phyloP scores from a whole-genome alignment of 768 basidiomycete species.

The Panellus pusillus region DNA sequence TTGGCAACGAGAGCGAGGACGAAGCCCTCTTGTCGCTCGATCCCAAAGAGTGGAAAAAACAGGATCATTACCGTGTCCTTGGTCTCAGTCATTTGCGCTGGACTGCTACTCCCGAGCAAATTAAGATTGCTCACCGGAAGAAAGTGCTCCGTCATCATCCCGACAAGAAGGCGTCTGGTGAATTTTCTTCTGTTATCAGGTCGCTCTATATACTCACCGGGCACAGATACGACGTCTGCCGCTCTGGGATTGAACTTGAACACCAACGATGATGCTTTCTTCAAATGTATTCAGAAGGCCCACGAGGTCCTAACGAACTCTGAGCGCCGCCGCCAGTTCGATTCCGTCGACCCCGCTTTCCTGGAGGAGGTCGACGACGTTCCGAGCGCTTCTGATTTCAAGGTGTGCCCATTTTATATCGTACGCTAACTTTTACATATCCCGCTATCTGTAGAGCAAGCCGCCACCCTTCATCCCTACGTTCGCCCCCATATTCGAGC shows the following conservation, averaged over 20 bases:
- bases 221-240: constrained; percentile 33
- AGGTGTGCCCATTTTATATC: constrained; percentile 30
- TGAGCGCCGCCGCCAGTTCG: constrained; percentile 92
- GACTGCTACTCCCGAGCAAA: constrained; percentile 86
- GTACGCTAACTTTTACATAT: constrained; percentile 28
- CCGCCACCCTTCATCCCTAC: constrained; percentile 61
- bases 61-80: constrained; percentile 97
- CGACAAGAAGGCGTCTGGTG: constrained; percentile 76
- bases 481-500: constrained; percentile 82
- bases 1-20: constrained; percentile 87
- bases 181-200: constrained; percentile 20
- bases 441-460: constrained; percentile 34
- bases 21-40: constrained; percentile 71
- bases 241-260: constrained; percentile 64
- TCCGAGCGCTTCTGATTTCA: constrained; percentile 64
- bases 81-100: constrained; percentile 90
- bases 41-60: constrained; percentile 99
- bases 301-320: constrained; percentile 86
- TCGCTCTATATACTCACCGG: constrained; percentile 4
- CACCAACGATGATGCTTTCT: constrained; percentile 96
- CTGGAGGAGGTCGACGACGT: constrained; percentile 74
- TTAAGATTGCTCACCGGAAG: constrained; percentile 96
- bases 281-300: constrained; percentile 99
- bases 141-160: constrained; percentile 99
- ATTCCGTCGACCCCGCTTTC: constrained; percentile 87